A percentile compares a stretch with the other conserved stretches of the same genome.
Evolutionary conservation across 192 early-diverging fungal species (phyloP).

Genomic region (Entomortierella chlamydospora): DNA sequence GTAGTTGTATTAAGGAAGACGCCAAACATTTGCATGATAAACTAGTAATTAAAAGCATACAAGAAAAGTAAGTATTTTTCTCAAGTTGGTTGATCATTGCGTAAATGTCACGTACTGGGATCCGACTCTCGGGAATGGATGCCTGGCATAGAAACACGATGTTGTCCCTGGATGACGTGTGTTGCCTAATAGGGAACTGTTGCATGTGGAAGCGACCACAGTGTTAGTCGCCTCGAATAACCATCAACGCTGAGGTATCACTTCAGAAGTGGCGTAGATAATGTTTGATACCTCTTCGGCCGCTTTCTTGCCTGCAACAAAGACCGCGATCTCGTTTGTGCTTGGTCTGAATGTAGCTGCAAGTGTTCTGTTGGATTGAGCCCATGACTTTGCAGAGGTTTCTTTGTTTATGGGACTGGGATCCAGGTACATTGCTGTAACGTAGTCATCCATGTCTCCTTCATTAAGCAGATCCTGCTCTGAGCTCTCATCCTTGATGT

Average conservation of each 20-base stretch:
- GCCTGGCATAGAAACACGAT: conserved; percentile 41
- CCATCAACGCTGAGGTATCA: not conserved
- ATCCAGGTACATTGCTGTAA: conserved; percentile 21
- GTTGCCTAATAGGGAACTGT: conserved; percentile 42
- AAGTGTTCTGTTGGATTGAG: conserved; percentile 29
- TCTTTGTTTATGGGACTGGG: conserved; percentile 47
- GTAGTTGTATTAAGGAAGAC: conserved; percentile 26
- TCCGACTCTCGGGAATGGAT: conserved; percentile 35
- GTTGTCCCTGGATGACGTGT: conserved; percentile 19
- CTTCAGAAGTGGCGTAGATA: not conserved
- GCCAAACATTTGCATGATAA: conserved; percentile 32
- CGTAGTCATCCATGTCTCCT: conserved; percentile 10
- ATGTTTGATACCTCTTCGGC: conserved; percentile 36
- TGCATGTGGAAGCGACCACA: not conserved
- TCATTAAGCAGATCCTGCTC: conserved; percentile 20
- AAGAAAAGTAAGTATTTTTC: not conserved
- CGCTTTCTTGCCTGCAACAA: conserved; percentile 48
- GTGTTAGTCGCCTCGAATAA: not conserved
- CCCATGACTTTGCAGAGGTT: conserved; percentile 21
- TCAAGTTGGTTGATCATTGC: not conserved
- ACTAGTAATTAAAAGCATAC: conserved; percentile 23
- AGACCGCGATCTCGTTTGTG: conserved; percentile 49
- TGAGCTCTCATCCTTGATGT: conserved; percentile 9
- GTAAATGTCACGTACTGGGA: conserved; percentile 26
- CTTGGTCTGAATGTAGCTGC: conserved; percentile 31